phyloP scores from a whole-genome alignment of 1,139 yeast genomes.

The Entelexis paramagnoliae region DNA sequence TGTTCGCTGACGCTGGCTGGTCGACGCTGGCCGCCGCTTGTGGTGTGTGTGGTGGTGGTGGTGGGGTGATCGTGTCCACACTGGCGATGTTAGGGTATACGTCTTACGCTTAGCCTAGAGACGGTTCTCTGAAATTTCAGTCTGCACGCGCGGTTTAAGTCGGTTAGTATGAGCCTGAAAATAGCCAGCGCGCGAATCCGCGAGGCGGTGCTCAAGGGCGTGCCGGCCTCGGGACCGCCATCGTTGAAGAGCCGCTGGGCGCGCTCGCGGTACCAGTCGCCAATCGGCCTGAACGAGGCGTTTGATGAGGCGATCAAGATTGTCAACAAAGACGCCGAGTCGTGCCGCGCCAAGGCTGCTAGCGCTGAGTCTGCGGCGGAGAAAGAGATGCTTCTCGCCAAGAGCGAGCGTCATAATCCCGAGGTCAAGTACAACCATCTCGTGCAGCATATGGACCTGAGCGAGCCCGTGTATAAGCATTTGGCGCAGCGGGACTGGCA shows the following conservation, averaged over 20 bases:
- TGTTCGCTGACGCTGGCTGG: no score
- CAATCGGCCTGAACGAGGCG: slow-evolving; percentile 58
- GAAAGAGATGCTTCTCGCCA: slow-evolving; percentile 27
- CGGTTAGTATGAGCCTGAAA: slow-evolving; percentile 21
- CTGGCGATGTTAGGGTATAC: neutral
- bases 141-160: neutral
- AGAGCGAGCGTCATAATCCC: slow-evolving; percentile 66
- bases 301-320: slow-evolving; percentile 58
- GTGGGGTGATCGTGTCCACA: neutral
- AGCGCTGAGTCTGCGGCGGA: slow-evolving; percentile 23
- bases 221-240: slow-evolving; percentile 38
- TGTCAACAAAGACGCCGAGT: slow-evolving; percentile 40
- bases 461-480: slow-evolving; percentile 69
- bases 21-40: no score
- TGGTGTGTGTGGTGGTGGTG: no score
- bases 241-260: slow-evolving; percentile 39
- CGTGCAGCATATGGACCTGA: slow-evolving; percentile 47
- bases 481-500: slow-evolving; percentile 65
- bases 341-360: slow-evolving; percentile 30
- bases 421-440: slow-evolving; percentile 64
- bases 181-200: slow-evolving; percentile 29
- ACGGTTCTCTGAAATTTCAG: slow-evolving; percentile 9
- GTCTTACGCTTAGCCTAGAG: neutral
- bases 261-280: slow-evolving; percentile 50
- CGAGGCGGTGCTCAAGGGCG: slow-evolving; percentile 32